Evolutionary conservation across 495 filamentous ascomycete species (phyloP).

Genomic region (Parmelia sp.): DNA sequence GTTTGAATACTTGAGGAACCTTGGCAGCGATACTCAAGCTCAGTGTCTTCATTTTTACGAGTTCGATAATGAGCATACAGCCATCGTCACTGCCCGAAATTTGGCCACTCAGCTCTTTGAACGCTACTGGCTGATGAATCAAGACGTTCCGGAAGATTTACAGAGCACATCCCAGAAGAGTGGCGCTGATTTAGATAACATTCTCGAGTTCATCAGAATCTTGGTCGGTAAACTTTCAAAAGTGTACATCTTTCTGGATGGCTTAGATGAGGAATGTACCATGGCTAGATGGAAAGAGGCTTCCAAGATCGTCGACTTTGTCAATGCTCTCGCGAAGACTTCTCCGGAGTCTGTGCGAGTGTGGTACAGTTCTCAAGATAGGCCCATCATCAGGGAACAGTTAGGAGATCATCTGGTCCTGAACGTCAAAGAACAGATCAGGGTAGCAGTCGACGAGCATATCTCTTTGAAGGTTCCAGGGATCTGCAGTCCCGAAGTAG

Average conservation of each 20-base stretch:
- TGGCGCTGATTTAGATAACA: neutral
- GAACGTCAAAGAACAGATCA: slow-evolving; percentile 10
- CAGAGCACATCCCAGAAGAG: slow-evolving; percentile 3
- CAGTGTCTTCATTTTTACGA: slow-evolving; percentile 17
- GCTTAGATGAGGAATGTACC: slow-evolving; percentile 20
- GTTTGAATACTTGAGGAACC: slow-evolving; percentile 9
- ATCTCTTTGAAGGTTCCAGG: slow-evolving; percentile 5
- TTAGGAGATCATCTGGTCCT: neutral
- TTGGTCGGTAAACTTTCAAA: slow-evolving; percentile 11
- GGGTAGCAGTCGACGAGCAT: slow-evolving; percentile 4
- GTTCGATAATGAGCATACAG: slow-evolving; percentile 19
- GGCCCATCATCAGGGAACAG: neutral
- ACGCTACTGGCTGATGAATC: slow-evolving; percentile 2
- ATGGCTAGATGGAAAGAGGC: slow-evolving; percentile 5
- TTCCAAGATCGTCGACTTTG: slow-evolving; percentile 12
- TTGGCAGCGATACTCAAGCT: neutral
- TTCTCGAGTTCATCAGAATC: neutral
- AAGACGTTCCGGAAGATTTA: slow-evolving; percentile 19
- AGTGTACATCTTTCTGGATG: slow-evolving; percentile 21
- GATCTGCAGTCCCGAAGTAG: slow-evolving; percentile 5
- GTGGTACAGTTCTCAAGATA: slow-evolving; percentile 22
- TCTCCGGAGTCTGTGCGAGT: slow-evolving; percentile 4
- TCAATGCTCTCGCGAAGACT: slow-evolving; percentile 3
- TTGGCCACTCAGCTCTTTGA: slow-evolving; percentile 18
- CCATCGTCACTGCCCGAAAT: slow-evolving; percentile 13